Evolutionary conservation across 148 eudicot species (phyloP), one percentile per base, ranked within the genome.

Genomic region (Rhododendron williamsianum): DNA sequence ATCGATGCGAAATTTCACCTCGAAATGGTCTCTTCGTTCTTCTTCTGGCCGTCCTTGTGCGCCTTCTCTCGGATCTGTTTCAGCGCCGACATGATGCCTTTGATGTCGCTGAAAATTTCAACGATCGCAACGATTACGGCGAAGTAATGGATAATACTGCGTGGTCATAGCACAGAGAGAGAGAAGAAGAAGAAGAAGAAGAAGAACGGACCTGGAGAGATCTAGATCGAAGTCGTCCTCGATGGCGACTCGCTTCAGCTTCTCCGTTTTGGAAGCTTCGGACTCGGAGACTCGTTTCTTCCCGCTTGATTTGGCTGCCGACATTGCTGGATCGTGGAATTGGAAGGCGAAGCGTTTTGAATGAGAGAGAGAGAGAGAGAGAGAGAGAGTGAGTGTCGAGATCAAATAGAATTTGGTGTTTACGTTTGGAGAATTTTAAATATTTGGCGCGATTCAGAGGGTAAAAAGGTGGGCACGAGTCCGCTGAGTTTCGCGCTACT

Each of bases 11-110:
- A 82, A 65, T 27, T 48, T 82, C 8, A 96, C 99, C 97, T 96
- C 9, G 97, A 94, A 65, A 96, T 94, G 5, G 95, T 96, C 83
- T 95, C 98, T 85, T 93, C 98, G 80, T 93, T 92, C 93, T 96
- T 96, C 92, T 95, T 96, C 89, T 87, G 93, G 21, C 92, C 98
- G 78, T 96, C 97, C 82, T 91, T 93, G 36, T 91, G 94, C 86
- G 98, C 95, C 85, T 93, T 96, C 88, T 95, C 95, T 87, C 88
- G 93, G 87, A 96, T 92, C 85, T 90, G 92, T 78, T 94, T 92
- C 85, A 96, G 79, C 73, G 96, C 99, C 6, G 91, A 92, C 84
- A 96, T 84, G 33, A 96, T 91, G 82, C 98, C 99, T 89, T 95
- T 92, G 82, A 96, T 92, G 13, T 96, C 98, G 73, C 98, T 96